phyloP scores from a whole-genome alignment of 768 basidiomycete species.

The Nidularia pulvinata region DNA sequence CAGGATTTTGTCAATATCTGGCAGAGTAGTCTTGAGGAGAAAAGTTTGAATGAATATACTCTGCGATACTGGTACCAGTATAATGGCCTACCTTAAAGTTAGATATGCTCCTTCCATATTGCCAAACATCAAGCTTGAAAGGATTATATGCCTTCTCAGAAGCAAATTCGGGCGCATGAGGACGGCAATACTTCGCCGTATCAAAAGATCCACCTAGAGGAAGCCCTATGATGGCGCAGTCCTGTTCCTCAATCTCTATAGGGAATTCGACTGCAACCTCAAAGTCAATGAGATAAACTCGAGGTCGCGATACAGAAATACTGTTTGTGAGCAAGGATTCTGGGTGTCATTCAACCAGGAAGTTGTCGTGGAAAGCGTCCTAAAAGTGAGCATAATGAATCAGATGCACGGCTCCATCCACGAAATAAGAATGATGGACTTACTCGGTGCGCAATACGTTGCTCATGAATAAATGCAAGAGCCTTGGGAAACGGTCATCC shows the following conservation, averaged over 20 bases:
- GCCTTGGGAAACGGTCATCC: conserved; percentile 5
- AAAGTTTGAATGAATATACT: neutral
- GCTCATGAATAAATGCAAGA: conserved; percentile 16
- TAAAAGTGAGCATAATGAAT: conserved; percentile 1
- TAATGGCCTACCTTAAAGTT: conserved; percentile 9
- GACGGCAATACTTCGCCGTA: conserved; percentile 14
- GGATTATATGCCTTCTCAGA: conserved; percentile 16
- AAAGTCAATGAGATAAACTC: conserved; percentile 28
- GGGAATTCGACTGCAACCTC: conserved; percentile 24
- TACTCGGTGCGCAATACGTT: conserved; percentile 21
- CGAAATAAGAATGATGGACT: conserved; percentile 1
- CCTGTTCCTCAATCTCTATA: conserved; percentile 6
- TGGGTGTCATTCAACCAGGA: conserved; percentile 25
- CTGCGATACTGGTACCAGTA: neutral
- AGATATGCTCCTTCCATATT: conserved; percentile 12
- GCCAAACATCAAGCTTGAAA: conserved; percentile 26
- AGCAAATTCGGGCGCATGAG: conserved; percentile 16
- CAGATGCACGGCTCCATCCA: too few species aligned
- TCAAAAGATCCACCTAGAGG: conserved; percentile 14
- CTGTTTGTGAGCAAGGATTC: conserved; percentile 14
- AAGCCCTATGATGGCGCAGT: conserved; percentile 10
- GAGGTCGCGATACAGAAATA: conserved; percentile 13
- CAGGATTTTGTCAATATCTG: conserved; percentile 10
- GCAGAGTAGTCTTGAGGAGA: conserved; percentile 7
- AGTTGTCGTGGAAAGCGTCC: conserved; percentile 27